Evolutionary conservation across 2,329 filamentous ascomycete species (phyloP).

Genomic region (Graphiopsis chlorocephala): DNA sequence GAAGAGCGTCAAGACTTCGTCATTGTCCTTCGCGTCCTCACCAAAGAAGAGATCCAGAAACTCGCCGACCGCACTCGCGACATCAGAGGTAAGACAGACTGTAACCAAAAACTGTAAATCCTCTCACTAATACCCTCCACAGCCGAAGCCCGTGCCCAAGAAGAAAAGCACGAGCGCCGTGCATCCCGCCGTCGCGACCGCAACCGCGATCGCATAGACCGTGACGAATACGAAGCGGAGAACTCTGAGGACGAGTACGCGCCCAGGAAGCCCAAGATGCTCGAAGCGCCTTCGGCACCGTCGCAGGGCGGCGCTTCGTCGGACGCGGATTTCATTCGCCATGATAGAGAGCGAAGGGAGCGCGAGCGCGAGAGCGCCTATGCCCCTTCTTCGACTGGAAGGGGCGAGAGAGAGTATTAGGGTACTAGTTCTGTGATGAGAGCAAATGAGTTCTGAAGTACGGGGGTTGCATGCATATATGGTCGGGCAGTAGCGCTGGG

Average conservation of each 20-base stretch:
- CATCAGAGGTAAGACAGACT: conserved; percentile 57
- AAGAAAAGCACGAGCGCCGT: conserved; percentile 30
- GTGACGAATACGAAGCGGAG: conserved; percentile 35
- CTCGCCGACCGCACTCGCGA: conserved; percentile 79
- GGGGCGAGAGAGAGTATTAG: neutral
- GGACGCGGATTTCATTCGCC: conserved; percentile 30
- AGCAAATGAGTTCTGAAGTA: neutral
- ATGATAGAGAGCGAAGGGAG: conserved; percentile 28
- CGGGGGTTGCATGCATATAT: neutral
- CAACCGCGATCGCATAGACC: conserved; percentile 28
- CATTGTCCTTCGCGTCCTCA: conserved; percentile 84
- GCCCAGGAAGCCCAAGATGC: conserved; percentile 31
- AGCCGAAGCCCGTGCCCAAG: conserved; percentile 21
- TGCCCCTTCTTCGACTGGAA: neutral
- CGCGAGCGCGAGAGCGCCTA: conserved; percentile 27
- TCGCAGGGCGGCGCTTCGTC: conserved; percentile 16
- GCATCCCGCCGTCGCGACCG: conserved; percentile 24
- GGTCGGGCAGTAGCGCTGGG: neutral
- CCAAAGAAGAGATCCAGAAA: conserved; percentile 83
- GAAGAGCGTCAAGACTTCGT: conserved; percentile 92
- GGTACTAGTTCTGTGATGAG: neutral
- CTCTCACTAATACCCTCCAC: conserved; percentile 9
- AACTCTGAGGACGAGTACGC: conserved; percentile 35
- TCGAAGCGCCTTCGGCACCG: conserved; percentile 30
- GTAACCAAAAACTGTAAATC: neutral